Base-by-base conservation (phyloP, 306 rosid species). In the Cucurbita ficifolia region DNA sequence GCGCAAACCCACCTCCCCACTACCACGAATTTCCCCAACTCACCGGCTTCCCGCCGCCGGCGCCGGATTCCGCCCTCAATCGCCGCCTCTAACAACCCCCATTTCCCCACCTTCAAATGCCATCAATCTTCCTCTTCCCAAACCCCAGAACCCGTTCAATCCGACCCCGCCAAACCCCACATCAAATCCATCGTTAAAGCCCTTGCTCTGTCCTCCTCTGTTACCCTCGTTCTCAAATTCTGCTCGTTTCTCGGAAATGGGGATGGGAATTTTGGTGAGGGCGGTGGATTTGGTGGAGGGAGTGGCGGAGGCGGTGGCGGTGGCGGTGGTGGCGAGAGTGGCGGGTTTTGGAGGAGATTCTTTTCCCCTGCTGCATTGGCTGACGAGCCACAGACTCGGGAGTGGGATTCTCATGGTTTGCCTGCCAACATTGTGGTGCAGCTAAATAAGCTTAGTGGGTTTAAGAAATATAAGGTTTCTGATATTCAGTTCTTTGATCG, bases 401-500 rank as follows among this genome's bases (percentile, higher is more conserved):
- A 88, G 19, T 94, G 96, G 96, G 99, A 94, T 76, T 81, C 91
- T 6, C 99, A 94, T 46, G 97, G 97, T 1, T 40, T 94, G 5
- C 99, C 97, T 2, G 99, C 90, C 5, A 89, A 91, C 83, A 91
- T 91, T 51, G 87, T 82, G 2, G 87, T 94, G 17, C 96, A 85
- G 79, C 85, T 94, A 49, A 88, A 73, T 72, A 94, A 89, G 81
- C 96, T 94, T 5, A 94, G 97, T 43, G 92, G 90, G 3, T 94
- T 94, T 76, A 94, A 91, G 76, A 94, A 89, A 33, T 94, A 94
- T 78, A 94, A 86, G 73, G 76, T 94, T 19, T 89, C 97, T 0
- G 97, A 91, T 13, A 94, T 94, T 59, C 36, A 70, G 1, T 94
- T 94, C 84, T 87, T 85, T 52, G 99, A 94, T 87, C 89, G 89